phyloP scores from a whole-genome alignment of 2,329 filamentous ascomycete species.

The Tolypocladium inflatum region DNA sequence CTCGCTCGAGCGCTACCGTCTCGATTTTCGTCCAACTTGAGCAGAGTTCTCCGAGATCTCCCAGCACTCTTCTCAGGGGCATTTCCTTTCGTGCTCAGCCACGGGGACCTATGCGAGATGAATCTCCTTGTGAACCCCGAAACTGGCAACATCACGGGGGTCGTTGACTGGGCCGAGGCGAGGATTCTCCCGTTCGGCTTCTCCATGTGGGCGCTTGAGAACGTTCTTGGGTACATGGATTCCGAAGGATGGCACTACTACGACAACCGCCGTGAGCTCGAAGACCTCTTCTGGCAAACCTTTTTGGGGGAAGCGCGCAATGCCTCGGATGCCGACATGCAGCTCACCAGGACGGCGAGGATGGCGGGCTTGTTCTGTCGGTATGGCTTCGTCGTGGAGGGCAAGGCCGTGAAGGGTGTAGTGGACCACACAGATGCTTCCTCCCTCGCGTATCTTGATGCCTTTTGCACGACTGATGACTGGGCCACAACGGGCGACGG shows the following conservation, averaged over 20 bases:
- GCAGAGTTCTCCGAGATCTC: neutral
- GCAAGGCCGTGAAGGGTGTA: too few relatives aligned
- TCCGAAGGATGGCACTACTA: constrained; percentile 9
- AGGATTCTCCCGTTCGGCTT: constrained; percentile 18
- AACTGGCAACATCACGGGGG: constrained; percentile 17
- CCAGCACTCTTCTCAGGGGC: neutral
- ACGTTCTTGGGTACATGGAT: constrained; percentile 10
- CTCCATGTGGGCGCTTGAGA: constrained; percentile 17
- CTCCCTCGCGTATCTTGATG: too few relatives aligned
- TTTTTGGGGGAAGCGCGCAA: too few relatives aligned
- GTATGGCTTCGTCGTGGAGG: too few relatives aligned
- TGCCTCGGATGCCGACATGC: too few relatives aligned
- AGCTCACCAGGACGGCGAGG: too few relatives aligned
- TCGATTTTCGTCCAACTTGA: constrained; percentile 2
- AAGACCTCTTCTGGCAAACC: neutral
- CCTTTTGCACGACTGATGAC: too few relatives aligned
- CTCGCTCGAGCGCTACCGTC: constrained; percentile 3
- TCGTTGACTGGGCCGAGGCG: constrained; percentile 20
- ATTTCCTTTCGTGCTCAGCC: constrained; percentile 6
- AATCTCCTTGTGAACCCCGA: constrained; percentile 16
- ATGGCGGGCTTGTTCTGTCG: too few relatives aligned
- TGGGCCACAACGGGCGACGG: too few relatives aligned
- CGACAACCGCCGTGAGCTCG: constrained; percentile 1
- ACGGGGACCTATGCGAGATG: constrained; percentile 15
- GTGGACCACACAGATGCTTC: too few relatives aligned